Evolutionary conservation across 352 stramenopile genomes (phyloP).

Genomic region (Phytophthora tubulina): DNA sequence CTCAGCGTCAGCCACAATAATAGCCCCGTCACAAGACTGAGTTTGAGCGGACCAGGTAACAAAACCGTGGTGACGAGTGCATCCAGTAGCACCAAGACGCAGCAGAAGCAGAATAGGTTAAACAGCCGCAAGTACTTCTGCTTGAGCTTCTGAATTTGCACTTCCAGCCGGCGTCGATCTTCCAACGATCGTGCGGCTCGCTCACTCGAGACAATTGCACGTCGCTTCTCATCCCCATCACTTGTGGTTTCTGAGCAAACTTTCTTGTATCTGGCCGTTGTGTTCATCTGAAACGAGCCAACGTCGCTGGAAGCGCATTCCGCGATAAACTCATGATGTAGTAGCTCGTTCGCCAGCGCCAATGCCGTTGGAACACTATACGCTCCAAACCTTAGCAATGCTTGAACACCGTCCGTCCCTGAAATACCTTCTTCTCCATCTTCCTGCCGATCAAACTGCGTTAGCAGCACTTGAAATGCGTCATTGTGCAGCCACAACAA

Average conservation of each 20-base stretch:
- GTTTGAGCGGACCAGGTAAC: constrained; percentile 48
- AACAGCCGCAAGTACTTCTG: constrained; percentile 41
- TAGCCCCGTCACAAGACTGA: constrained; percentile 46
- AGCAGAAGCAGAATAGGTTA: constrained; percentile 50
- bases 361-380: constrained; percentile 56
- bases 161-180: constrained; percentile 34
- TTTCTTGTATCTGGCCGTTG: constrained; percentile 36
- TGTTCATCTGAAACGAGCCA: constrained; percentile 34
- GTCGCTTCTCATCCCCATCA: constrained; percentile 19
- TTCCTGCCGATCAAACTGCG: constrained; percentile 21
- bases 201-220: constrained; percentile 20
- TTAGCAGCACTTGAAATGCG: constrained; percentile 25
- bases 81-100: constrained; percentile 49
- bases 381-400: constrained; percentile 48
- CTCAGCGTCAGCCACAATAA: constrained; percentile 50
- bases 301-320: constrained; percentile 24
- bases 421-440: constrained; percentile 33
- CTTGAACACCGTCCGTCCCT: constrained; percentile 53
- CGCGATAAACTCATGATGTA: constrained; percentile 44
- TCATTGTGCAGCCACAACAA: constrained; percentile 32
- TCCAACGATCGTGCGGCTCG: constrained; percentile 25
- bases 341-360: constrained; percentile 43
- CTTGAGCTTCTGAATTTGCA: constrained; percentile 39
- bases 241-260: constrained; percentile 19
- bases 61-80: constrained; percentile 32